Conservation (phyloP, 306 rosid genomes). For the Fragaria ananassa region DNA sequence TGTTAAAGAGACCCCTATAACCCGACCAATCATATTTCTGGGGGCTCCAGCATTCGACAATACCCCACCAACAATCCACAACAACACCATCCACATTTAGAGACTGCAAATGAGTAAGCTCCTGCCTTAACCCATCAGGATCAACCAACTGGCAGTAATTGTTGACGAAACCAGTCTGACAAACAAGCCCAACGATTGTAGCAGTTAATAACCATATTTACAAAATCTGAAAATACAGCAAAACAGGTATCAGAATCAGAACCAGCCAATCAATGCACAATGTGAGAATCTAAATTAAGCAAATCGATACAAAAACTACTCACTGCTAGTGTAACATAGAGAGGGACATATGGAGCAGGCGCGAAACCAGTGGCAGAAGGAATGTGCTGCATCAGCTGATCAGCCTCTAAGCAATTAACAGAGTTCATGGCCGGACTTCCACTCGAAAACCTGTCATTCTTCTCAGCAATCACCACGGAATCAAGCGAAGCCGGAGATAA, state of each 20-base stretch:
- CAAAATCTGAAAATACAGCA: slow-evolving; percentile 9
- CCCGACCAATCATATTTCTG: slow-evolving; percentile 95
- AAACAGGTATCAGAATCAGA: neutral
- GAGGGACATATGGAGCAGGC: slow-evolving; percentile 76
- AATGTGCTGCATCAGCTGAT: slow-evolving; percentile 85
- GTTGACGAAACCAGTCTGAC: slow-evolving; percentile 72
- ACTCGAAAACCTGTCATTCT: slow-evolving; percentile 54
- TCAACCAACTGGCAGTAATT: slow-evolving; percentile 86
- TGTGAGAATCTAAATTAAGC: neutral
- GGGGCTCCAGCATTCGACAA: slow-evolving; percentile 84
- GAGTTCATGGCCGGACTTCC: slow-evolving; percentile 63
- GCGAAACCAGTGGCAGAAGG: slow-evolving; percentile 55
- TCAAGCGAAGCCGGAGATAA: slow-evolving; percentile 85
- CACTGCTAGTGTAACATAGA: slow-evolving; percentile 71
- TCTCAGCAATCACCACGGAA: slow-evolving; percentile 82
- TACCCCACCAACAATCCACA: slow-evolving; percentile 99
- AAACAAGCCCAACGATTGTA: slow-evolving; percentile 26
- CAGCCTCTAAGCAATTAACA: slow-evolving; percentile 71
- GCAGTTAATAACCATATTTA: slow-evolving; percentile 14
- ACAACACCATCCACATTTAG: slow-evolving; percentile 74
- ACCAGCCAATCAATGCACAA: slow-evolving; percentile 6
- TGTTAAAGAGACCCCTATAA: slow-evolving; percentile 77
- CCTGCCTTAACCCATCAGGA: slow-evolving; percentile 75
- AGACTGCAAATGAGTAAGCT: slow-evolving; percentile 70
- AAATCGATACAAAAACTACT: slow-evolving; percentile 23